Conservation (phyloP, 345 rosid species). For the Populus davidiana region DNA sequence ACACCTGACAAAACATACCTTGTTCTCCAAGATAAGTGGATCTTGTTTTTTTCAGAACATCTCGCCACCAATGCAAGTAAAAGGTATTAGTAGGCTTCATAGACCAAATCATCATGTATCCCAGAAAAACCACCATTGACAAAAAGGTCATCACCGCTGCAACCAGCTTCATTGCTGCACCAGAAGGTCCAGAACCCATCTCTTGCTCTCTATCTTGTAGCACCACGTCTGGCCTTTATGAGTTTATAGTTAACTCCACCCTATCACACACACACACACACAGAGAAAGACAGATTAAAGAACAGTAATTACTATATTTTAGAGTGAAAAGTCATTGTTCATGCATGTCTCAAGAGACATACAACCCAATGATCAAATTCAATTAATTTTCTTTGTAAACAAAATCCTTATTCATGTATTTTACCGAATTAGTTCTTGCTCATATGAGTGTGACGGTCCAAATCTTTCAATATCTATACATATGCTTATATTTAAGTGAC, state of each 20-base stretch:
- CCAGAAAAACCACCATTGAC: slow-evolving; percentile 35
- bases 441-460: too few relatives aligned
- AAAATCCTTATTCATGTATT: too few relatives aligned
- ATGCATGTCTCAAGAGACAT: too few relatives aligned
- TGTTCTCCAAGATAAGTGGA: slow-evolving; percentile 57
- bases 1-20: slow-evolving; percentile 33
- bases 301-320: too few relatives aligned
- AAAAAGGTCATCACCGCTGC: slow-evolving; percentile 41
- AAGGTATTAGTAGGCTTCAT: slow-evolving; percentile 61
- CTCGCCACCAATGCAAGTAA: slow-evolving; percentile 36
- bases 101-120: slow-evolving; percentile 61
- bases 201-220: not conserved
- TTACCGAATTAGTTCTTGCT: too few relatives aligned
- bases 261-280: not conserved
- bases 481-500: too few relatives aligned
- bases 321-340: too few relatives aligned
- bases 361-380: too few relatives aligned
- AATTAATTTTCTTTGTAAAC: too few relatives aligned
- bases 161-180: slow-evolving; percentile 6
- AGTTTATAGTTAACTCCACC: not conserved
- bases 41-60: slow-evolving; percentile 31
- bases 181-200: slow-evolving; percentile 1
- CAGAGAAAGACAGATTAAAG: too few relatives aligned
- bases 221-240: not conserved
- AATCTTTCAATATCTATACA: too few relatives aligned